Base-by-base conservation (phyloP, 192 early-diverging fungal genomes). In the Linderina pennispora region DNA sequence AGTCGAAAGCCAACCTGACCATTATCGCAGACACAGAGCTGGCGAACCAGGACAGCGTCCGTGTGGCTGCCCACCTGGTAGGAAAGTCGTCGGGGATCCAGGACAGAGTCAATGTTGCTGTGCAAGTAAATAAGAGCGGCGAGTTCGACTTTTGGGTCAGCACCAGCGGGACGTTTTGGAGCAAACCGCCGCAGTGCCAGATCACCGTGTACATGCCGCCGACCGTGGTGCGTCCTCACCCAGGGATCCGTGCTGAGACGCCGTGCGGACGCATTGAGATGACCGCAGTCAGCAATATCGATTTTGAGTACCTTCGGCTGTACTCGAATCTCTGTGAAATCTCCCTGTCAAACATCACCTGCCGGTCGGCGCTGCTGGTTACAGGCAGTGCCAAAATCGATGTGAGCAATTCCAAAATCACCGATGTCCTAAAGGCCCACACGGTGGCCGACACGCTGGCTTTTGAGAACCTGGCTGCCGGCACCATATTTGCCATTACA, bases 81-180 rank as follows among this genome's bases (percentile, higher is more conserved):
- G 48, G 31, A n/a, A 24, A 33, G 3, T 45, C 34, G 23, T 32
- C 36, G 8, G 42, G 33, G 13, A 50, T 58, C 14, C 18, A 41
- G 3, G 48, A 59, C 20, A 53, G 41, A 20, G 49, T 46, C 26
- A 41, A 36, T 6, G 36, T 59, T n/a, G 50, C 42, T 3, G 38
- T 36, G 38, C 37, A 34, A 8, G 11, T 50, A 7, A 66, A 59
- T 21, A 22, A 23, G 4, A 42, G 44, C 16, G 51, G 47, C 18
- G 63, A 58, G 35, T 66, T 59, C 43, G 51, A 66, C n/a, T 48
- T 66, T n/a, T 25, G 35, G 32, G 56, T 59, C 11, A 40, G 43
- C 41, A 51, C 52, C 3, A 49, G 14, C 21, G 47, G 51, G 23
- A 43, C 56, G n/a, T 18, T 66, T 7, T 50, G 46, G 56, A 66